Base-by-base conservation (phyloP, 2,329 filamentous ascomycete species). In the Aspergillus caelatus region DNA sequence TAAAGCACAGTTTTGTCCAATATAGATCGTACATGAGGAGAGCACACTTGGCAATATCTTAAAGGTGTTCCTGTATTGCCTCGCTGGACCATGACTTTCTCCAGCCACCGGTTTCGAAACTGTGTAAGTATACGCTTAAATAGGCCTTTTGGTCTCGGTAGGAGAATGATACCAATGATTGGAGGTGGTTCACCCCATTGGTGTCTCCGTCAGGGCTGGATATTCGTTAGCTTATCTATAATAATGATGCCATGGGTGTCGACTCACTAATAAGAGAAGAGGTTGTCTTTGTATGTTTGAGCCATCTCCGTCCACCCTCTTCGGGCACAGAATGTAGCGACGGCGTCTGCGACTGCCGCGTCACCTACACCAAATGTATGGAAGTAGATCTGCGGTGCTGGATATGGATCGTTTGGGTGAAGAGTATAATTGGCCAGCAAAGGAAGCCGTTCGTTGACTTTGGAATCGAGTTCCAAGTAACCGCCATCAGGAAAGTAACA, bases 321-420 rank as follows among this genome's bases (percentile, higher is more conserved):
- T 9, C 66, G 61, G 19, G 56, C 48, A 28, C 64, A 68, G 58
- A 69, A 68, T 2, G 61, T 60, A 11, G 41, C 32, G 21, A 69
- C 34, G 4, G 58, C 66, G 26, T 67, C 61, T 1, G 65, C 52
- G 3, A 69, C 55, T 9, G 32, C 55, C 14, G 54, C 55, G 34
- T 69, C 67, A 45, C 64, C 62, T 56, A 65, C 58, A 1, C 67
- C 66, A 55, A 68, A 68, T 1, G 60, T 58, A 10, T 62, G 61
- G 14, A 68, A 62, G 52, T 69, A 69, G 9, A 69, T 19, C 56
- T 69, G 66, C 0, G 67, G 67, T 46, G 65, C 58, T 3, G 67
- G 65, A n/a, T 60, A 21, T 4, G 61, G 59, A 4, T 67, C 58
- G 19, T 62, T 48, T 2, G 57, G 66, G 14, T 54, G 32, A 6